Percentiles rank a stretch among this genome's conserved stretches.
Evolutionary conservation across 2,329 filamentous ascomycete species (phyloP).

Genomic region (Pestalotiopsis fici): DNA sequence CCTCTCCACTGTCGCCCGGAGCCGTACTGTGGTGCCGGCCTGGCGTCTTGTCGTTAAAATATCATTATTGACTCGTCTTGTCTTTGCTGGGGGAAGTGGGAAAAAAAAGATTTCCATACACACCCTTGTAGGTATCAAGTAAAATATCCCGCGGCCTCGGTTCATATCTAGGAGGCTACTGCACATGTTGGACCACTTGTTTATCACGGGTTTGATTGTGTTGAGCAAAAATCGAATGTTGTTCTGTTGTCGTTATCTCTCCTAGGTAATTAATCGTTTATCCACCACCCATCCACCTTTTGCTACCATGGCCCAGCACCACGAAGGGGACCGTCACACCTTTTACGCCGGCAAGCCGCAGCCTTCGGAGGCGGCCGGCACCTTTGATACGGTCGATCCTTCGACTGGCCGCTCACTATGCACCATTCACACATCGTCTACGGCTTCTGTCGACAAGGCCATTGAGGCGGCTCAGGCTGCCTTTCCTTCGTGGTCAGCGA

Average conservation of each 20-base stretch:
- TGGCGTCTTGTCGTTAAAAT: neutral
- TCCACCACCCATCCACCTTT: neutral
- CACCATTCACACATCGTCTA: constrained; percentile 70
- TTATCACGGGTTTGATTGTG: no score
- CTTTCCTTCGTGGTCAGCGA: constrained; percentile 76
- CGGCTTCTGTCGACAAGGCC: constrained; percentile 69
- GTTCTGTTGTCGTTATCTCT: neutral
- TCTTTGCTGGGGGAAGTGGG: neutral
- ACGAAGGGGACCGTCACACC: constrained; percentile 54
- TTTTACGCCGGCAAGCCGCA: constrained; percentile 76
- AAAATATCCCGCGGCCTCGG: neutral
- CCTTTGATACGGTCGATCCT: constrained; percentile 75
- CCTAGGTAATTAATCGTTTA: neutral
- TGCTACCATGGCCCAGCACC: constrained; percentile 2
- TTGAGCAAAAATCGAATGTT: neutral
- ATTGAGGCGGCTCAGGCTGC: constrained; percentile 70
- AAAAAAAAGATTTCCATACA: neutral
- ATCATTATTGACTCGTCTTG: neutral
- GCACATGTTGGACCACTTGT: neutral
- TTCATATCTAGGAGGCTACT: neutral
- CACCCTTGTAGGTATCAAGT: neutral
- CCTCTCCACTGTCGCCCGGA: neutral
- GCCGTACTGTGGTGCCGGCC: neutral
- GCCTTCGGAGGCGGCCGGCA: constrained; percentile 55
- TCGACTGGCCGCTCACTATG: constrained; percentile 69